Evolutionary conservation across 345 rosid genomes (phyloP).

Genomic region (Barbarea vulgaris): DNA sequence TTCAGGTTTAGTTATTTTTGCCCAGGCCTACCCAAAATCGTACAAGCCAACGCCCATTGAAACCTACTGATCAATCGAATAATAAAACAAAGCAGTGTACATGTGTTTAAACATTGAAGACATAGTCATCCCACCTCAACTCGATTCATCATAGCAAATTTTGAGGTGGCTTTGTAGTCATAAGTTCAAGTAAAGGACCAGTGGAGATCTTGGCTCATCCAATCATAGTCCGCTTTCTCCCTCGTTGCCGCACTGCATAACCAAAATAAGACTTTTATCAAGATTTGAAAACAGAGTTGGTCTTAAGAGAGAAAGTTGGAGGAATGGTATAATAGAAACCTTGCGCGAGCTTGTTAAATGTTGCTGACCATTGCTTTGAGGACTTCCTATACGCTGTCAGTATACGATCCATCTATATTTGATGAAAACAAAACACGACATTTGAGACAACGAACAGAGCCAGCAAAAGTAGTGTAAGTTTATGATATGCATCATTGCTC

Average conservation of each 20-base stretch:
- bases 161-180: not conserved
- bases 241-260: constrained; percentile 78
- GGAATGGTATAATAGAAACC: constrained; percentile 51
- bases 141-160: not conserved
- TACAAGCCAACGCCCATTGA: not conserved
- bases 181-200: not conserved
- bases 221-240: constrained; percentile 93
- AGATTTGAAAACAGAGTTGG: not conserved
- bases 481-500: not conserved
- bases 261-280: constrained; percentile 14
- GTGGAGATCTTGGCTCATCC: constrained; percentile 50
- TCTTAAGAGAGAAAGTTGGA: not conserved
- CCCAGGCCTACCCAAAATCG: too few relatives aligned
- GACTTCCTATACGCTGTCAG: constrained; percentile 82
- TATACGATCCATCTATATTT: constrained; percentile 76
- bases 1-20: too few relatives aligned
- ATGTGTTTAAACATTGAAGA: not conserved
- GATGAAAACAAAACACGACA: not conserved
- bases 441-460: not conserved
- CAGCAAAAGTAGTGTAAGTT: not conserved
- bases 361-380: constrained; percentile 96
- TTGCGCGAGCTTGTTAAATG: constrained; percentile 92
- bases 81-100: not conserved
- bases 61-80: too few relatives aligned
- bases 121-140: not conserved